These are phyloP conservation scores for Knoxdaviesia proteae DNA, from an alignment of 2,329 filamentous ascomycete genomes.

Conservation along the genomic window DNA sequence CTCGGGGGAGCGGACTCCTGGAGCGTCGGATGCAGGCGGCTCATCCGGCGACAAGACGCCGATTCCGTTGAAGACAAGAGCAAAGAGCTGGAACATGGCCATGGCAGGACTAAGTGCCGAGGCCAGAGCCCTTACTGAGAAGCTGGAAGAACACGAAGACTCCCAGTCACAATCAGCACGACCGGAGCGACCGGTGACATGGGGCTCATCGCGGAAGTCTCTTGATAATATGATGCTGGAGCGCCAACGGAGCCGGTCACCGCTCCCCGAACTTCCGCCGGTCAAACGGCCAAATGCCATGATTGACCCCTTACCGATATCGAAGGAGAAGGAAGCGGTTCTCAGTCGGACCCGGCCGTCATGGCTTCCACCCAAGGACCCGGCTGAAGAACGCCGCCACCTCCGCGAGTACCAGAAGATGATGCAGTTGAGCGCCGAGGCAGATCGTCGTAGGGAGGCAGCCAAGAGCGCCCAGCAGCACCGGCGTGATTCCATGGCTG, in stretches of 20 bases:
- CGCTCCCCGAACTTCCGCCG: constrained; percentile 49
- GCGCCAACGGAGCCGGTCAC: constrained; percentile 10
- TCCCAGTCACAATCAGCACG: constrained; percentile 27
- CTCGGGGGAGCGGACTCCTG: no score
- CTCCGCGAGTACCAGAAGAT: constrained; percentile 69
- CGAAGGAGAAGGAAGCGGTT: constrained; percentile 71
- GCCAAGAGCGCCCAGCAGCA: constrained; percentile 28
- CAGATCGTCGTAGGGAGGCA: constrained; percentile 37
- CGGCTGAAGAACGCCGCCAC: constrained; percentile 77
- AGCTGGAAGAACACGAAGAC: constrained; percentile 59
- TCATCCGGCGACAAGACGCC: constrained; percentile 4
- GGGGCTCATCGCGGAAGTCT: constrained; percentile 5
- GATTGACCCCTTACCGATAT: constrained; percentile 67
- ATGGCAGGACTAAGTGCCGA: constrained; percentile 50
- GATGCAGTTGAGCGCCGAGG: constrained; percentile 44
- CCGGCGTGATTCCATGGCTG: constrained; percentile 31
- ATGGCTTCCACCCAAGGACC: constrained; percentile 73
- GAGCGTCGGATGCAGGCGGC: no score
- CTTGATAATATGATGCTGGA: constrained; percentile 5
- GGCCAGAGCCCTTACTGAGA: constrained; percentile 54
- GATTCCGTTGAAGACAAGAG: constrained; percentile 29
- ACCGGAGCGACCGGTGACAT: constrained; percentile 8
- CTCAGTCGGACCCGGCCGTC: constrained; percentile 62
- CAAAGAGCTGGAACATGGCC: constrained; percentile 57
- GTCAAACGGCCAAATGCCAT: constrained; percentile 57